A percentile compares a stretch with the other conserved stretches of the same genome.
These are phyloP conservation scores for Camillea tinctor DNA, from an alignment of 2,329 filamentous ascomycete genomes.

Conservation along the genomic window DNA sequence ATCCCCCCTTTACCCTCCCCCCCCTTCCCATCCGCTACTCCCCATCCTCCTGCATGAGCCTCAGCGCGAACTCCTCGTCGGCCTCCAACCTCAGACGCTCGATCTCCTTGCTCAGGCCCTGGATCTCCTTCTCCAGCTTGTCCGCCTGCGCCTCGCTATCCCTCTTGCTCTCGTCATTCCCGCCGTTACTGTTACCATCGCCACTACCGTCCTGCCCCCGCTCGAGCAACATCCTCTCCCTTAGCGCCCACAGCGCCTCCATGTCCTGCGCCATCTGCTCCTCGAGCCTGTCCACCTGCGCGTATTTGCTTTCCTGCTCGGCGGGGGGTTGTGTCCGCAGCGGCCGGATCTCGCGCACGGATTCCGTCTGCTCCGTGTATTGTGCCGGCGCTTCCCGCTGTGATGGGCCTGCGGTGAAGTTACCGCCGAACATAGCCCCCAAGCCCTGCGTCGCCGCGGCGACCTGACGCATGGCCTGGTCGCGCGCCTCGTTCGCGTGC, in stretches of 20 bases:
- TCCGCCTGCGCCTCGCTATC: slow-evolving; percentile 5
- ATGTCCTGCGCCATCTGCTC: slow-evolving; percentile 33
- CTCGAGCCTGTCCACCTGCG: slow-evolving; percentile 35
- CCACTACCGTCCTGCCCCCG: slow-evolving; percentile 7
- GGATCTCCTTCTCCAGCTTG: slow-evolving; percentile 36
- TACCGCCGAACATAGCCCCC: background rate
- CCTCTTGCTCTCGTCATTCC: slow-evolving; percentile 6
- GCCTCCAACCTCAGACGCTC: slow-evolving; percentile 42
- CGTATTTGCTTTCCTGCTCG: slow-evolving; percentile 31
- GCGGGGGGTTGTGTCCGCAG: background rate
- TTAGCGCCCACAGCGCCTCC: slow-evolving; percentile 28
- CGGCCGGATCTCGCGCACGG: background rate
- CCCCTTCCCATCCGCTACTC: slow-evolving; percentile 8
- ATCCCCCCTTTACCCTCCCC: background rate
- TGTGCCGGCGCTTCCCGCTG: background rate
- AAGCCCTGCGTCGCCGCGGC: background rate
- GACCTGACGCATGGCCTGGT: background rate
- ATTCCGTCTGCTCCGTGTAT: too few relatives aligned
- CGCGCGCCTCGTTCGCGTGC: slow-evolving; percentile 1
- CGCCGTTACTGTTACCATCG: slow-evolving; percentile 5
- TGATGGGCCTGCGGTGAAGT: background rate
- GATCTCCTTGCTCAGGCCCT: slow-evolving; percentile 12
- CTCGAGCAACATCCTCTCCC: slow-evolving; percentile 10
- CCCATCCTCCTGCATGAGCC: slow-evolving; percentile 36
- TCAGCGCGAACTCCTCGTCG: slow-evolving; percentile 47